phyloP scores from a whole-genome alignment of 768 basidiomycete species.

The Flagelloscypha sp. region DNA sequence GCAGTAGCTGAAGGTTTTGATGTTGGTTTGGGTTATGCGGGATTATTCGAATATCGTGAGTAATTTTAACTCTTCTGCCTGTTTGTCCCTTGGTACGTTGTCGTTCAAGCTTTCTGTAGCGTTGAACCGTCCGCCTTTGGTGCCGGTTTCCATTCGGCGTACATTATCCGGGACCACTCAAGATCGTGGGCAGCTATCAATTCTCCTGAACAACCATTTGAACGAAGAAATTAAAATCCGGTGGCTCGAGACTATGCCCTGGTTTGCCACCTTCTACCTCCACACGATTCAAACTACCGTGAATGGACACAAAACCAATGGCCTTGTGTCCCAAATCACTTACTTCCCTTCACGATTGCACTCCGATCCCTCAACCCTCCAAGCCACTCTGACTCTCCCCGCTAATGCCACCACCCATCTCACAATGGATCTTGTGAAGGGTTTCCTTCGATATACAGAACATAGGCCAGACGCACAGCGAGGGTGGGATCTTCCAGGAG shows the following conservation, averaged over 20 bases:
- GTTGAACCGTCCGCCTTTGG: conserved; percentile 28
- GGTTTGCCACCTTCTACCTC: conserved; percentile 83
- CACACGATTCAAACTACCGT: conserved; percentile 59
- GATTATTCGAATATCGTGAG: conserved; percentile 58
- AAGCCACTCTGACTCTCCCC: conserved; percentile 64
- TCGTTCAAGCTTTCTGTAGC: conserved; percentile 20
- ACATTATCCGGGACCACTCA: conserved; percentile 70
- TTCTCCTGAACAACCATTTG: conserved; percentile 58
- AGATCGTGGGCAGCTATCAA: conserved; percentile 61
- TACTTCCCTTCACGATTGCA: conserved; percentile 66
- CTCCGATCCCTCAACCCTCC: conserved; percentile 70
- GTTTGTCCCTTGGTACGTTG: not conserved
- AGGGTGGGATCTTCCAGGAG: conserved; percentile 89
- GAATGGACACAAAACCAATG: conserved; percentile 44
- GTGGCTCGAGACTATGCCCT: conserved; percentile 91
- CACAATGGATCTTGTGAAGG: conserved; percentile 68
- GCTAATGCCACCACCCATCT: conserved; percentile 55
- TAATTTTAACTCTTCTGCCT: conserved; percentile 5
- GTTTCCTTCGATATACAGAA: conserved; percentile 89
- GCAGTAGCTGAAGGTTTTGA: conserved; percentile 43
- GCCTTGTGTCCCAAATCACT: conserved; percentile 52
- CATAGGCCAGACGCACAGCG: conserved; percentile 94
- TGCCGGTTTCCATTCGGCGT: conserved; percentile 57
- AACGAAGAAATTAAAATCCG: conserved; percentile 36
- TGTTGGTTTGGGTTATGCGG: conserved; percentile 47